Evolutionary conservation across 768 basidiomycete species (phyloP).

Genomic region (Asterophora parasitica): DNA sequence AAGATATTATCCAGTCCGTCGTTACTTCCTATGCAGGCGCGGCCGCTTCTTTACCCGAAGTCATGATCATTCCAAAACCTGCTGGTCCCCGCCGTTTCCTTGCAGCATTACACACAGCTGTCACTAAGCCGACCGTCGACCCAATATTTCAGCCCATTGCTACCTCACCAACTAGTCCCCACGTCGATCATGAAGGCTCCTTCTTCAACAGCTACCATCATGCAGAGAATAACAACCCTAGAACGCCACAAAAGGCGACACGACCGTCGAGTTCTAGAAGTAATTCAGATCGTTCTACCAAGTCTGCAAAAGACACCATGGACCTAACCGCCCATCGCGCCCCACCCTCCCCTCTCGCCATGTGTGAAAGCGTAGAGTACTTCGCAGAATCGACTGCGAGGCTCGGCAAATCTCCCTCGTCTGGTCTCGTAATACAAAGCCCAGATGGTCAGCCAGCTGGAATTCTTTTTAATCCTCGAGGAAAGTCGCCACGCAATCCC

Average conservation of each 20-base stretch:
- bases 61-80: conserved; percentile 97
- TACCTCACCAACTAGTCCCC: conserved; percentile 82
- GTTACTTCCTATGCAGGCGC: conserved; percentile 43
- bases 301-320: conserved; percentile 44
- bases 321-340: conserved; percentile 34
- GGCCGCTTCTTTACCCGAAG: conserved; percentile 62
- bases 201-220: conserved; percentile 37
- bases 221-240: conserved; percentile 25
- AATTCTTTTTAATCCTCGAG: conserved; percentile 88
- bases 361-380: conserved; percentile 73
- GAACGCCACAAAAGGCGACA: conserved; percentile 36
- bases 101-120: conserved; percentile 87
- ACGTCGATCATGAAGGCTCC: conserved; percentile 36
- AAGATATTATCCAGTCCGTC: conserved; percentile 76
- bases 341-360: conserved; percentile 69
- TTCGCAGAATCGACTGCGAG: conserved; percentile 66
- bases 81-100: conserved; percentile 92
- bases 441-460: conserved; percentile 94
- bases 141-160: conserved; percentile 94
- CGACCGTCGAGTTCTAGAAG: conserved; percentile 50
- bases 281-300: conserved; percentile 59
- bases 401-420: conserved; percentile 71
- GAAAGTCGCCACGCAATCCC: conserved; percentile 31
- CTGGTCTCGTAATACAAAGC: conserved; percentile 86
- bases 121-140: conserved; percentile 82